phyloP scores from a whole-genome alignment of 2,329 filamentous ascomycete species.

The Apiospora saccharicola region DNA sequence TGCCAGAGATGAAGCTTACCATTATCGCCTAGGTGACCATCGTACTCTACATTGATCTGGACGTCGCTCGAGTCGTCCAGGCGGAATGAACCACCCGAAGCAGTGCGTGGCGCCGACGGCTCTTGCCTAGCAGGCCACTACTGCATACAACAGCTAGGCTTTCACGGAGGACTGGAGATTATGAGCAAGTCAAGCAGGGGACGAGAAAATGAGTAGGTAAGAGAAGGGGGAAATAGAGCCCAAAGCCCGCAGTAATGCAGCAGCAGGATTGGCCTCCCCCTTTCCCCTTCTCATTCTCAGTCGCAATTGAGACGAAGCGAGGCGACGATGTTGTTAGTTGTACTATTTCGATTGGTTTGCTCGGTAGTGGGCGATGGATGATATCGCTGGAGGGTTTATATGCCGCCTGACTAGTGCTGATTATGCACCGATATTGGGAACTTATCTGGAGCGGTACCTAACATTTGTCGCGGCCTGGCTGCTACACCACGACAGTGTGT shows the following conservation, averaged over 20 bases:
- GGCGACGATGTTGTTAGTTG: background rate
- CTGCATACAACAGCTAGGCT: constrained; percentile 3
- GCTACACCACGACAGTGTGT: background rate
- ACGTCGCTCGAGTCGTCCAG: background rate
- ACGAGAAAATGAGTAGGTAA: background rate
- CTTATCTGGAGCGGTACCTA: background rate
- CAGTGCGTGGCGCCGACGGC: constrained; percentile 13
- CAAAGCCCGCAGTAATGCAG: constrained; percentile 4
- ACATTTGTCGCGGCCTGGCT: background rate
- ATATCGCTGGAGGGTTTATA: constrained; percentile 4
- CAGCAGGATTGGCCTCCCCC: background rate
- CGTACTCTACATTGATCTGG: constrained; percentile 19
- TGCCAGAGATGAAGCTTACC: background rate
- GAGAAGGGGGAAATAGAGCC: background rate
- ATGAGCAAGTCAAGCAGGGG: background rate
- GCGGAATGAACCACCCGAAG: constrained; percentile 5
- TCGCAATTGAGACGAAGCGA: background rate
- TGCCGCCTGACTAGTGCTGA: constrained; percentile 11
- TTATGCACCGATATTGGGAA: background rate
- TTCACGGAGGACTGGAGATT: background rate
- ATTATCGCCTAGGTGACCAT: background rate
- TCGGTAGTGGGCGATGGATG: background rate
- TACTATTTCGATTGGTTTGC: background rate
- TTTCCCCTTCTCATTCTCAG: no score
- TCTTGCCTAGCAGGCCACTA: constrained; percentile 16